These are phyloP conservation scores for apple (Malus domestica) DNA, from an alignment of 306 rosid genomes.

Conservation along the genomic window DNA sequence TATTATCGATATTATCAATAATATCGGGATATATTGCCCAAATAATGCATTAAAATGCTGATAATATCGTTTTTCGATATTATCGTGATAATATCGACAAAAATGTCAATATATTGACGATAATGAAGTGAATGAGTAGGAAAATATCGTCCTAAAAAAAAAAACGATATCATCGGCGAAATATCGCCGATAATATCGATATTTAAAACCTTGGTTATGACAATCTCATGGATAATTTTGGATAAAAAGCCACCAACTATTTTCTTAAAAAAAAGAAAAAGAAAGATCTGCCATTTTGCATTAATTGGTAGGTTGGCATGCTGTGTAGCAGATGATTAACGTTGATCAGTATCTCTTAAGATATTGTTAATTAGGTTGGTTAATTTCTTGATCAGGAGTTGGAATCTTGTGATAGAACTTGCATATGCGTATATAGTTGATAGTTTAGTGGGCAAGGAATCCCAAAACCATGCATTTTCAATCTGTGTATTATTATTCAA, in stretches of 20 bases:
- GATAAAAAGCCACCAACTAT: not conserved
- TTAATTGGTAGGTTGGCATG: constrained; percentile 7
- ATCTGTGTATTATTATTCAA: not conserved
- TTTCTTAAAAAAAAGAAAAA: not conserved
- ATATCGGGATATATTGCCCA: too few species aligned
- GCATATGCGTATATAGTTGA: not conserved
- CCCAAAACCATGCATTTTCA: not conserved
- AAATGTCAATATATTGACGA: too few species aligned
- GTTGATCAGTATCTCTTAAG: not conserved
- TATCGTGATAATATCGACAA: too few species aligned
- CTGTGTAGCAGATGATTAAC: not conserved
- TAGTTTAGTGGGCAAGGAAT: not conserved
- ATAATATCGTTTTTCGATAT: too few species aligned
- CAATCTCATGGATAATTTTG: too few species aligned
- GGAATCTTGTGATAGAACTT: not conserved
- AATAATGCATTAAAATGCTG: too few species aligned
- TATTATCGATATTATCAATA: too few species aligned
- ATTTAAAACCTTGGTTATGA: too few species aligned
- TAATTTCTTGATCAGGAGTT: not conserved
- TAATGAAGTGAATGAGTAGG: too few species aligned
- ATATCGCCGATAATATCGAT: too few species aligned
- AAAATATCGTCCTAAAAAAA: too few species aligned
- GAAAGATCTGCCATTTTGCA: not conserved
- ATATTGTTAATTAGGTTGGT: not conserved
- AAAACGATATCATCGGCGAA: too few species aligned